Evolutionary conservation across 805 yeast species (phyloP), one percentile per base, ranked within the genome.

Genomic region (Kodamaea fukazawae): DNA sequence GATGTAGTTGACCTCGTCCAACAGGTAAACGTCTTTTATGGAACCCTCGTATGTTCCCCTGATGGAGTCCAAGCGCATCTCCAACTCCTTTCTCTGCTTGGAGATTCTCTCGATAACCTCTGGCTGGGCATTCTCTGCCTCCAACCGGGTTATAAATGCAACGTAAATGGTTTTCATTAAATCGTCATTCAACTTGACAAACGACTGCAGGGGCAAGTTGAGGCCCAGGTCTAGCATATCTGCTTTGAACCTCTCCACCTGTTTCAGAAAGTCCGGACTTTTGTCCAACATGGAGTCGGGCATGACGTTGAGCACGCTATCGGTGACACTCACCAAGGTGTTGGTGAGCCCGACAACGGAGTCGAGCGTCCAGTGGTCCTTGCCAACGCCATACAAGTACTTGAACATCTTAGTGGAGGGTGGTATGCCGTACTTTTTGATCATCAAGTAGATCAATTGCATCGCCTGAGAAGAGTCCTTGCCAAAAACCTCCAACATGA

Each of bases 341-440:
- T 39, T 20, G 9, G 38, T 39, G 14, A 39, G 26, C 11, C 9
- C 27, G 2, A 34, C 12, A 11, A 34, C 13, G 15, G 33, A 13
- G 6, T 15, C 28, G 20, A 39, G 30, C 11, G 4, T 12, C 38
- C 42, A 33, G 10, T 23, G 22, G 20, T 29, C 10, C 20, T 22
- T 26, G n/a, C 58, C 51, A 28, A 44, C 38, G n/a, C 36, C 37
- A 37, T 57, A 55, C 4, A 63, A 35, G 9, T 32, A 35, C 17
- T 47, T 47, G 41, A 58, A 65, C n/a, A 54, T 46, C 23, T 58
- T 52, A 7, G 64, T 59, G n/a, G 67, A 58, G 8, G 60, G 39
- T 1, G 71, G 71, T 8, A 65, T 36, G n/a, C 45, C 44, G 32
- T 48, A 53, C n/a, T 41, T 34, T 5, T 36, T 31, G 18, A 56